These are phyloP conservation scores for Pinus albicaulis DNA, from an alignment of 75 land plant genomes.

Conservation along the genomic window DNA sequence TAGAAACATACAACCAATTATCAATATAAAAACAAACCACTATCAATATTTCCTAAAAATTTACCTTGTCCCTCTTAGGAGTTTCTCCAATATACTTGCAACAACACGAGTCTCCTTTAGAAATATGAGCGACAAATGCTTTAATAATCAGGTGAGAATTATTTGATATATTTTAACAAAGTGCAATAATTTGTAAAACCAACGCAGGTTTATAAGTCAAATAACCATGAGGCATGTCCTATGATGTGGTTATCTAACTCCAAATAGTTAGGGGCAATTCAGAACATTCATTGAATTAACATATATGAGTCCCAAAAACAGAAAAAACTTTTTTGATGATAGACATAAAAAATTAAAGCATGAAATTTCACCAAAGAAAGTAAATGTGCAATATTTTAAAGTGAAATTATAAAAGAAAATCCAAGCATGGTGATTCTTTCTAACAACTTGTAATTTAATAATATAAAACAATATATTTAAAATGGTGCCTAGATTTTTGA, in stretches of 20 bases:
- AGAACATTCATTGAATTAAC: neutral
- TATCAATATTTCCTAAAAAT: neutral
- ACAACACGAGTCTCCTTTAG: conserved; percentile 65
- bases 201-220: neutral
- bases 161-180: conserved; percentile 76
- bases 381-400: neutral
- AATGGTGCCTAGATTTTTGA: too few species aligned
- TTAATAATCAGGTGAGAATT: conserved; percentile 79
- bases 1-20: neutral
- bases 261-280: neutral
- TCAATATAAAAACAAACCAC: neutral
- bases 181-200: conserved; percentile 65
- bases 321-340: neutral
- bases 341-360: neutral
- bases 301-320: neutral
- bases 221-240: neutral
- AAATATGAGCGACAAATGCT: conserved; percentile 81
- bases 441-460: too few species aligned
- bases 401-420: neutral
- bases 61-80: conserved; percentile 36
- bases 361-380: neutral
- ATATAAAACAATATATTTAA: too few species aligned
- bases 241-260: neutral
- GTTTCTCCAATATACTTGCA: conserved; percentile 51
- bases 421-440: neutral